Conservation (phyloP, 208 protist species). For the Wallacemonas sp. region DNA sequence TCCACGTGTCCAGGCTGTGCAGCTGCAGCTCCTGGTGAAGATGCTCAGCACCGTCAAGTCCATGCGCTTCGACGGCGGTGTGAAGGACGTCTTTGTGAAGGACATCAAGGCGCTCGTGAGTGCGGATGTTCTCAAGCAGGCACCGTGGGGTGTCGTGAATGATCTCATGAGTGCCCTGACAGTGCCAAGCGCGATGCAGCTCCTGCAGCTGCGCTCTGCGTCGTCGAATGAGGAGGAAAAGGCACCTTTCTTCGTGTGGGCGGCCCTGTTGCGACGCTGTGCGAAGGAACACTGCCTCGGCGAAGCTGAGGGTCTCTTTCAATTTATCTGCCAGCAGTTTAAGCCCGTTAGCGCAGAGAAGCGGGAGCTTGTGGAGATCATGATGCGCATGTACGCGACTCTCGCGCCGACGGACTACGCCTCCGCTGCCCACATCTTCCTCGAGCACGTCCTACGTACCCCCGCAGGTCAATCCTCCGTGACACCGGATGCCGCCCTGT, state of each 20-base stretch:
- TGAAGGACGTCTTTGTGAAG: conserved; percentile 61
- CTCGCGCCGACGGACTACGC: conserved; percentile 67
- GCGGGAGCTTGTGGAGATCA: conserved; percentile 83
- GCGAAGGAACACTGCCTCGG: conserved; percentile 70
- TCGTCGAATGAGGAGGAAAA: conserved; percentile 20
- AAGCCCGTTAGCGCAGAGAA: conserved; percentile 44
- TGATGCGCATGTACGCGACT: conserved; percentile 88
- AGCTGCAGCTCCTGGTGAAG: conserved; percentile 75
- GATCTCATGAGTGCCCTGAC: conserved; percentile 78
- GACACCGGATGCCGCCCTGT: conserved; percentile 42
- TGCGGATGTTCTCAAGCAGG: conserved; percentile 25
- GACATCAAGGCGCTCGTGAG: conserved; percentile 70
- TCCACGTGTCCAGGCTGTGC: conserved; percentile 40
- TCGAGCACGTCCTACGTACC: conserved; percentile 63
- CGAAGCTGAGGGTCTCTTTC: conserved; percentile 75
- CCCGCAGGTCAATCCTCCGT: conserved; percentile 55
- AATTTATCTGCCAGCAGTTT: conserved; percentile 73
- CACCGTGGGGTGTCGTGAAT: conserved; percentile 80
- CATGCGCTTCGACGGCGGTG: conserved; percentile 71
- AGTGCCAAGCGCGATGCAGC: conserved; percentile 75
- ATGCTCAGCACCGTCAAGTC: conserved; percentile 72
- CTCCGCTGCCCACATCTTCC: conserved; percentile 62
- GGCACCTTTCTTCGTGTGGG: conserved; percentile 83
- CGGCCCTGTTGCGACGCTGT: conserved; percentile 77
- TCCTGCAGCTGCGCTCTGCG: conserved; percentile 50